These are phyloP conservation scores for Suhomyces maxii DNA, from an alignment of 1,139 yeast species.

Conservation along the genomic window DNA sequence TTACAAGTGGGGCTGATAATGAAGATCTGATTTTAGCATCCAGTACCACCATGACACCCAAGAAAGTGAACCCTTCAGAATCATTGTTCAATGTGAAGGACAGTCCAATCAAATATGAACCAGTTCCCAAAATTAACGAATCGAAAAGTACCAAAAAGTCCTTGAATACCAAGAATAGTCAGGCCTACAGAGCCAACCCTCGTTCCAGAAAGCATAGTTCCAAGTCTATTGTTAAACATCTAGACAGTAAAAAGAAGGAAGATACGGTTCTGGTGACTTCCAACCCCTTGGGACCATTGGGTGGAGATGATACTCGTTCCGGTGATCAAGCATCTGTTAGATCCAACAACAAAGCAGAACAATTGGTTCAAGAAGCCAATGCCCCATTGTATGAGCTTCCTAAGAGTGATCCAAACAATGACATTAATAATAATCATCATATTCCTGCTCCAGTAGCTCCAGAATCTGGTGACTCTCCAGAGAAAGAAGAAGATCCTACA, in stretches of 20 bases:
- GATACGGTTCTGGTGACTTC: constrained; percentile 2
- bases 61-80: constrained; percentile 21
- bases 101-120: constrained; percentile 29
- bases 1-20: constrained; percentile 34
- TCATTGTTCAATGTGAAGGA: constrained; percentile 38
- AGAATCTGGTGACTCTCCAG: background rate
- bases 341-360: constrained; percentile 22
- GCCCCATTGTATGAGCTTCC: constrained; percentile 53
- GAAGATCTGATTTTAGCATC: constrained; percentile 19
- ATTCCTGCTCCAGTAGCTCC: constrained; percentile 10
- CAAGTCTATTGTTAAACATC: constrained; percentile 33
- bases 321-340: constrained; percentile 17
- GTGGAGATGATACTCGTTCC: constrained; percentile 14
- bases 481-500: constrained; percentile 7
- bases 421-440: background rate
- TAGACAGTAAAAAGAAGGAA: constrained; percentile 17
- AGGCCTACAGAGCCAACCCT: constrained; percentile 21
- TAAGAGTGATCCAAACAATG: constrained; percentile 10
- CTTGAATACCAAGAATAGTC: constrained; percentile 11
- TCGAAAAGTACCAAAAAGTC: constrained; percentile 5
- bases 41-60: constrained; percentile 23
- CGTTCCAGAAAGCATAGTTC: constrained; percentile 43
- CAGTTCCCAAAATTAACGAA: constrained; percentile 5
- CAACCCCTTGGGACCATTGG: constrained; percentile 45
- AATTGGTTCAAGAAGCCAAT: constrained; percentile 28